Evolutionary conservation across 2,329 filamentous ascomycete genomes (phyloP).

Genomic region (Chaetomium sp.): DNA sequence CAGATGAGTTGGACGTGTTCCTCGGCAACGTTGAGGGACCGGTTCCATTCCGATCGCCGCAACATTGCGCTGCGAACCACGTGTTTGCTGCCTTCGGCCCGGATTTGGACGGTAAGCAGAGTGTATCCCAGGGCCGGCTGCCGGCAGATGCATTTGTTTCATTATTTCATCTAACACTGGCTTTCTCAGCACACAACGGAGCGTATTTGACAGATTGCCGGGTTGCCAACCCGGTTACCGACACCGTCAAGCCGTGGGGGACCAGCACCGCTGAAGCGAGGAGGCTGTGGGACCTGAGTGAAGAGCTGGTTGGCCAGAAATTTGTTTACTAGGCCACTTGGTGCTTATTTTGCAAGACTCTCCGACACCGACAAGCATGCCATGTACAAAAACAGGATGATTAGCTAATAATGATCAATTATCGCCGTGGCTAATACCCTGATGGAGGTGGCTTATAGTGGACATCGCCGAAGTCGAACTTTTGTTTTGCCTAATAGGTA

Average conservation of each 20-base stretch:
- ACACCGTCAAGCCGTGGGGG: constrained; percentile 21
- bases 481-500: background rate
- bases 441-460: background rate
- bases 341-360: background rate
- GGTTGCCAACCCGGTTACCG: constrained; percentile 16
- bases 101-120: constrained; percentile 11
- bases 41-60: constrained; percentile 6
- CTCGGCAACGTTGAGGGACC: constrained; percentile 13
- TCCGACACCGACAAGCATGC: background rate
- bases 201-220: constrained; percentile 20
- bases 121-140: background rate
- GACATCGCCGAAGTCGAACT: background rate
- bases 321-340: constrained; percentile 22
- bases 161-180: background rate
- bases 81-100: constrained; percentile 22
- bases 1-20: constrained; percentile 7
- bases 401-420: background rate
- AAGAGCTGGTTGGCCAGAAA: constrained; percentile 38
- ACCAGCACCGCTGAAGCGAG: constrained; percentile 29
- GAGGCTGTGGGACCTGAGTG: constrained; percentile 41
- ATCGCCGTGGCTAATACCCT: background rate
- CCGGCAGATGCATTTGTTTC: background rate
- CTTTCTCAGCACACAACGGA: constrained; percentile 20
- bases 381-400: background rate
- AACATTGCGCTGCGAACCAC: constrained; percentile 20